Conservation (phyloP, 2,329 filamentous ascomycete genomes). For the Alternaria viburni region DNA sequence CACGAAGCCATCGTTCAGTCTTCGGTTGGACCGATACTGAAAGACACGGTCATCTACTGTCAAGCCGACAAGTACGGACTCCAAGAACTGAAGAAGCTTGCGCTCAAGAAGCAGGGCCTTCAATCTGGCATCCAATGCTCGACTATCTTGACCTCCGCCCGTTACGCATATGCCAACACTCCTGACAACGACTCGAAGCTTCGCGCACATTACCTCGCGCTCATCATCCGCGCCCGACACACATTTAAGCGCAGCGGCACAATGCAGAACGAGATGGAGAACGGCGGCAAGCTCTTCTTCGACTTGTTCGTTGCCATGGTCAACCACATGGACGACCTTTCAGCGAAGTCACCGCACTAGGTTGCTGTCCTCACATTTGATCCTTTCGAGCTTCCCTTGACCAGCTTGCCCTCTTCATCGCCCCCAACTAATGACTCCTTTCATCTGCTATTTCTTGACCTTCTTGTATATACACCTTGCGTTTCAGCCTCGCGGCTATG, state of each 20-base stretch:
- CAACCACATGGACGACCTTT: constrained; percentile 71
- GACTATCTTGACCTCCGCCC: constrained; percentile 85
- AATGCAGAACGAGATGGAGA: constrained; percentile 94
- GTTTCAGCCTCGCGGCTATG: constrained; percentile 5
- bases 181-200: constrained; percentile 90
- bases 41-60: constrained; percentile 91
- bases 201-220: constrained; percentile 86
- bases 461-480: constrained; percentile 5
- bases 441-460: background rate
- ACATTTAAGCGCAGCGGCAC: constrained; percentile 94
- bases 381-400: constrained; percentile 6
- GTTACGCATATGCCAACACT: constrained; percentile 87
- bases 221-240: constrained; percentile 85
- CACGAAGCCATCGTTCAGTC: constrained; percentile 65
- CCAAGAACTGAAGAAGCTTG: constrained; percentile 81
- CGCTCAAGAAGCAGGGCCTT: constrained; percentile 87
- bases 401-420: constrained; percentile 22
- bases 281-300: constrained; percentile 87
- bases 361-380: constrained; percentile 5
- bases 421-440: background rate
- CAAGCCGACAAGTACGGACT: constrained; percentile 84
- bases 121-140: constrained; percentile 83
- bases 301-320: constrained; percentile 92
- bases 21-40: constrained; percentile 69
- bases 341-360: constrained; percentile 40